phyloP scores from a whole-genome alignment of 768 basidiomycete genomes.

The Pisolithus albus region DNA sequence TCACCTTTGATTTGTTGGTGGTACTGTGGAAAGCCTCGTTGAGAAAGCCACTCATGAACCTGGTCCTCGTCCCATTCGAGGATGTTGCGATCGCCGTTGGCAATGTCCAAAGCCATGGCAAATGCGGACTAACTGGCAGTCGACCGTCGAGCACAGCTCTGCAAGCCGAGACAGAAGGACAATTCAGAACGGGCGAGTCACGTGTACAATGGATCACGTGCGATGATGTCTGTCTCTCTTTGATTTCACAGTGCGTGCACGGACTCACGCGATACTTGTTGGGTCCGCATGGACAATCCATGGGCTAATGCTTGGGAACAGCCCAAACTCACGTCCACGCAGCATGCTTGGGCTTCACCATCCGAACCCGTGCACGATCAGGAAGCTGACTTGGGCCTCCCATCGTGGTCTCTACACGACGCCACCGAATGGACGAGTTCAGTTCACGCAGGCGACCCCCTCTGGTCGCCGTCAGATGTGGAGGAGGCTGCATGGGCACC shows the following conservation, averaged over 20 bases:
- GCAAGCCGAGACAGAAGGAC: conserved; percentile 3
- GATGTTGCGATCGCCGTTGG: conserved; percentile 31
- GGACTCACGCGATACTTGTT: not conserved
- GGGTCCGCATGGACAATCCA: conserved; percentile 57
- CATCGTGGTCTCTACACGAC: conserved; percentile 49
- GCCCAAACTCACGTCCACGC: conserved; percentile 8
- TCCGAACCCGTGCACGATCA: conserved; percentile 20
- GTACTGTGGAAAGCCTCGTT: conserved; percentile 81
- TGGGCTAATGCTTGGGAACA: conserved; percentile 71
- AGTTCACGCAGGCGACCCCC: conserved; percentile 30
- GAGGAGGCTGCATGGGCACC: conserved; percentile 3
- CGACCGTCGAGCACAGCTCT: not conserved
- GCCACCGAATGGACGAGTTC: conserved; percentile 44
- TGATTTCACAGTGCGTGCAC: not conserved
- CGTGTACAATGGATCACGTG: not conserved
- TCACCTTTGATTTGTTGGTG: conserved; percentile 74
- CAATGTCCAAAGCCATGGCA: conserved; percentile 24
- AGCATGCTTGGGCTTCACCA: conserved; percentile 1
- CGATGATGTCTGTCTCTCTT: not conserved
- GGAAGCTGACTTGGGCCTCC: conserved; percentile 50
- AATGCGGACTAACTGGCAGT: not conserved
- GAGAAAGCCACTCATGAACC: conserved; percentile 73
- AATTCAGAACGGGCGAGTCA: not conserved
- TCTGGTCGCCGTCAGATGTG: conserved; percentile 32
- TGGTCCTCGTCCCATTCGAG: conserved; percentile 69